These are phyloP conservation scores for Andrographis paniculata DNA, from an alignment of 305 asterid genomes.

Conservation along the genomic window DNA sequence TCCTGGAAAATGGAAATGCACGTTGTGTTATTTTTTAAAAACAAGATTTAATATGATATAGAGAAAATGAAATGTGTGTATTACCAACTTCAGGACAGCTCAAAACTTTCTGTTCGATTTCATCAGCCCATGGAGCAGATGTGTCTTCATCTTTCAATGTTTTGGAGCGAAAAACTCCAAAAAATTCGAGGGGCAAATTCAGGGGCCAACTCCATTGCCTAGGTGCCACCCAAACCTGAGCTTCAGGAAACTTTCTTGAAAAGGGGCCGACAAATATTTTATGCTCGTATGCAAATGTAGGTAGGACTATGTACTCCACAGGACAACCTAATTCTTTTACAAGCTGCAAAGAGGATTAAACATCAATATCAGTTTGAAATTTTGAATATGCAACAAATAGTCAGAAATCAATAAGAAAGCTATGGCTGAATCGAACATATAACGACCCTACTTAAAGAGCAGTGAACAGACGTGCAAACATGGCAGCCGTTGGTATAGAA, in stretches of 20 bases:
- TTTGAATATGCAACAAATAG: no score
- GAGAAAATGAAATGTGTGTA: constrained; percentile 10
- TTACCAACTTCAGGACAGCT: constrained; percentile 97
- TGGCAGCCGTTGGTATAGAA: no score
- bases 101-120: constrained; percentile 83
- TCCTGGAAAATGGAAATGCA: constrained; percentile 37
- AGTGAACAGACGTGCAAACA: no score
- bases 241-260: constrained; percentile 82
- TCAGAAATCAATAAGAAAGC: no score
- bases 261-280: constrained; percentile 95
- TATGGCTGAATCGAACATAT: no score
- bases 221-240: constrained; percentile 97
- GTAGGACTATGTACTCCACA: constrained; percentile 72
- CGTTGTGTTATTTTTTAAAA: no score
- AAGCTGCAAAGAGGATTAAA: constrained; percentile 53
- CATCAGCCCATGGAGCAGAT: constrained; percentile 73
- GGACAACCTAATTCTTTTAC: constrained; percentile 84
- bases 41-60: no score
- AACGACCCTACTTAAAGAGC: no score
- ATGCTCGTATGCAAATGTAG: constrained; percentile 94
- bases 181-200: constrained; percentile 84
- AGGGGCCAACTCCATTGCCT: constrained; percentile 99
- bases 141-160: constrained; percentile 52
- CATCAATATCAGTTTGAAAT: no score
- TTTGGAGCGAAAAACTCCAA: constrained; percentile 77